A percentile compares a stretch with the other conserved stretches of the same genome.
Evolutionary conservation across 202 grass and related monocot species (phyloP).

Genomic region (Panicum virgatum): DNA sequence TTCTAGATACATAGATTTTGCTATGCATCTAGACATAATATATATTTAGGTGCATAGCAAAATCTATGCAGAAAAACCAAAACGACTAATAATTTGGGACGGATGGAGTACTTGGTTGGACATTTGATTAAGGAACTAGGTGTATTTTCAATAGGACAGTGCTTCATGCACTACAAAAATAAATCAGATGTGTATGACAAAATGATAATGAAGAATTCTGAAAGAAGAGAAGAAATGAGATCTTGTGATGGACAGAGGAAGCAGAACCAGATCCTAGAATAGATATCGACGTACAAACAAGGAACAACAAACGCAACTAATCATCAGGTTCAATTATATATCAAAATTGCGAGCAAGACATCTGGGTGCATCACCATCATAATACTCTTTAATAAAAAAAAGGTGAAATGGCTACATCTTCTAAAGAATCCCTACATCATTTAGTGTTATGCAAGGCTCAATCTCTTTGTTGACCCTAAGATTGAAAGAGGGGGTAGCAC

Average conservation of each 20-base stretch:
- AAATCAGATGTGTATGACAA: neutral
- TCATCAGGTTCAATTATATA: conserved; percentile 7
- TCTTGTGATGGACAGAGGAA: neutral
- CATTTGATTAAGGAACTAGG: neutral
- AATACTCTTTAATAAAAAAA: neutral
- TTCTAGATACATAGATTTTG: no score
- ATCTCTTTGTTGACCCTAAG: neutral
- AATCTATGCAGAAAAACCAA: no score
- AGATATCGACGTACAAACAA: neutral
- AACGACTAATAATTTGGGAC: no score
- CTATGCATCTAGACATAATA: no score
- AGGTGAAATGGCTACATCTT: neutral
- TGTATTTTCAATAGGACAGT: neutral
- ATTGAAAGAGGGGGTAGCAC: neutral
- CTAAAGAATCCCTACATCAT: neutral
- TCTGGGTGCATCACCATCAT: neutral
- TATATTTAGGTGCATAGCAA: no score
- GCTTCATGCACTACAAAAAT: no score
- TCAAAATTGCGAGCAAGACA: neutral
- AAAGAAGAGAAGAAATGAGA: neutral
- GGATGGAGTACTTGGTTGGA: no score
- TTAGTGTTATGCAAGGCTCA: neutral
- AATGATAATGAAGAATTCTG: neutral
- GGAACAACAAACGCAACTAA: neutral
- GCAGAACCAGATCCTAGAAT: neutral